phyloP scores from a whole-genome alignment of 345 rosid genomes.

The Hibiscus mutabilis region DNA sequence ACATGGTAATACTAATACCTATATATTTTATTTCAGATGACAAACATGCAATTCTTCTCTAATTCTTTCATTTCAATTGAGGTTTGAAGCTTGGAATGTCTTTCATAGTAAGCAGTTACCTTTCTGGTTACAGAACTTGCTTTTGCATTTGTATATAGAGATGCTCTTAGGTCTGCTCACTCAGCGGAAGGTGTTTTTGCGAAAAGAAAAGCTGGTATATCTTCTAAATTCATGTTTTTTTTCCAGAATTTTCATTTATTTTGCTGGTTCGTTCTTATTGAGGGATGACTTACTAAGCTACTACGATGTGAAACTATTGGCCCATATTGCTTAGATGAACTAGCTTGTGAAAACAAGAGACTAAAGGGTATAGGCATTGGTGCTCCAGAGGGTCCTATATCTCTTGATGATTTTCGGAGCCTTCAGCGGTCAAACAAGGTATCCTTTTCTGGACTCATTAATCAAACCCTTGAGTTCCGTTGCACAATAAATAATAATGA shows the following conservation, averaged over 20 bases:
- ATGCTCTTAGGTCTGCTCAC: too few relatives aligned
- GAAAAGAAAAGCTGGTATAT: too few relatives aligned
- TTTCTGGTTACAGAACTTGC: too few relatives aligned
- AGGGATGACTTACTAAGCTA: background rate
- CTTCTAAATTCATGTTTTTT: background rate
- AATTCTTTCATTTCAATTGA: background rate
- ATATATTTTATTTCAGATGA: background rate
- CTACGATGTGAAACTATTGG: background rate
- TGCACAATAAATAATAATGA: background rate
- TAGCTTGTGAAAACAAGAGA: slow-evolving; percentile 56
- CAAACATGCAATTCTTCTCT: background rate
- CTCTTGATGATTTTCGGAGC: slow-evolving; percentile 91
- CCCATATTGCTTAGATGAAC: slow-evolving; percentile 43
- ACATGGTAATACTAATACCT: slow-evolving; percentile 40
- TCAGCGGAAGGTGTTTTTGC: too few relatives aligned
- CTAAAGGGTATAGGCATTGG: slow-evolving; percentile 82
- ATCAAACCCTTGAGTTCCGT: background rate
- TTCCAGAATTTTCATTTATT: background rate
- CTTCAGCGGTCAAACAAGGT: slow-evolving; percentile 92
- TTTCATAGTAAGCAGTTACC: too few relatives aligned
- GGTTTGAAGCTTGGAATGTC: background rate
- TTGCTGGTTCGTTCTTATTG: background rate
- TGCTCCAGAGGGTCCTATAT: slow-evolving; percentile 92
- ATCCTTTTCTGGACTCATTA: slow-evolving; percentile 12
- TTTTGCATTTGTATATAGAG: too few relatives aligned